Evolutionary conservation across 2,329 filamentous ascomycete genomes (phyloP).

Genomic region (Diaporthe helianthi): DNA sequence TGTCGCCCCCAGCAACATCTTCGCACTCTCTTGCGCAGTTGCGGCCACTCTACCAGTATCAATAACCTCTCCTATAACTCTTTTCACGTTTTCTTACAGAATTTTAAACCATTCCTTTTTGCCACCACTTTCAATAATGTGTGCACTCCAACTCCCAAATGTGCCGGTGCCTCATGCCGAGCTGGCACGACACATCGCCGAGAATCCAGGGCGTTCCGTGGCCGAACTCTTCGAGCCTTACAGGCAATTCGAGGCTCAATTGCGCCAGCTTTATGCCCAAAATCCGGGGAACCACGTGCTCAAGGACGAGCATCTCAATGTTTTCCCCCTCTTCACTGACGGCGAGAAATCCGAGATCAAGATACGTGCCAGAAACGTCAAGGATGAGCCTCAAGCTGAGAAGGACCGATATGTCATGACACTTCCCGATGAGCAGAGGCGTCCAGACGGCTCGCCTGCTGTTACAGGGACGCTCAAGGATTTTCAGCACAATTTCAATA

Average conservation of each 20-base stretch:
- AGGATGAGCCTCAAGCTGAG: constrained; percentile 64
- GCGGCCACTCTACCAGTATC: background rate
- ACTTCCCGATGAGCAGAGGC: constrained; percentile 67
- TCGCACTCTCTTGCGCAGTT: background rate
- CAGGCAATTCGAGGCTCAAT: constrained; percentile 69
- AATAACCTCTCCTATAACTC: background rate
- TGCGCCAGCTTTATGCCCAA: constrained; percentile 74
- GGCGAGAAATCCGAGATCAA: constrained; percentile 61
- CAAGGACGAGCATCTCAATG: constrained; percentile 64
- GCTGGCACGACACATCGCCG: constrained; percentile 60
- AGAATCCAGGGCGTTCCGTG: constrained; percentile 61
- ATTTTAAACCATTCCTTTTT: too few relatives aligned
- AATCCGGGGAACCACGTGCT: constrained; percentile 65
- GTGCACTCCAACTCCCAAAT: constrained; percentile 48
- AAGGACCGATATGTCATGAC: constrained; percentile 74
- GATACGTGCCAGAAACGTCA: constrained; percentile 67
- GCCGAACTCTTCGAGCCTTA: constrained; percentile 69
- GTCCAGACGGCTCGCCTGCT: constrained; percentile 67
- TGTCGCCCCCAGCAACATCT: background rate
- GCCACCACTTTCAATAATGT: constrained; percentile 42
- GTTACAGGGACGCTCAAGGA: constrained; percentile 71
- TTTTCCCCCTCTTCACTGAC: constrained; percentile 70
- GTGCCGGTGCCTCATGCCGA: constrained; percentile 55
- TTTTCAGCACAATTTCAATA: constrained; percentile 79
- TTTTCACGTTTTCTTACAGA: background rate